Evolutionary conservation across 2,329 filamentous ascomycete species (phyloP), one percentile per base, ranked within the genome.

Genomic region (Fusarium lyarnte): DNA sequence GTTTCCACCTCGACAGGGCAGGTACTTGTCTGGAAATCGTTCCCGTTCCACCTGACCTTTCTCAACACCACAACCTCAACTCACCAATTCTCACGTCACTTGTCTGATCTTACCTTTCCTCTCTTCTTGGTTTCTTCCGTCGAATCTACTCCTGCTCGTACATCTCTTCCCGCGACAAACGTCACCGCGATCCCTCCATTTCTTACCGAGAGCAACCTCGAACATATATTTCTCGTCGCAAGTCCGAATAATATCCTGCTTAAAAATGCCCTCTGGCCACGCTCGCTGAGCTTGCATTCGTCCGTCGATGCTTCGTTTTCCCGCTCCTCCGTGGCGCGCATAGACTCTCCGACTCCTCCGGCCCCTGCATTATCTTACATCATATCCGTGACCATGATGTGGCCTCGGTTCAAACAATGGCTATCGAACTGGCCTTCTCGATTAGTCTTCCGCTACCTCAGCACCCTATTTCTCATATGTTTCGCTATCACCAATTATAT

Each of bases 401-500:
- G 74, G 75, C 74, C 66, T 70, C 67, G 71, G 54, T 70, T 75
- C 59, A 77, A 76, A 61, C 70, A 70, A 70, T 76, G 75, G 75
- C 68, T 77, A 49, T 74, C 72, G 63, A 70, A 73, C 61, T 76
- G 77, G 76, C 72, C 78, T 13, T 74, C 77, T 51, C 78, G 79
- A 58, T 69, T 78, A 33, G 70, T 76, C 43, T 59, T 81, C 51
- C 80, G 79, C 55, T 78, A 77, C 63, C 66, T 80, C 29, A 73
- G 72, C 49, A 66, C 73, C 25, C 66, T 74, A 57, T 72, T 77
- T 60, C 42, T 76, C 52, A 47, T 78, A 54, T 58, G 73, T 27
- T 74, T 80, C 55, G 60, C 78, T 46, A 63, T 79, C 65, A 73
- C 76, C 47, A 81, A 79, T 64, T 81, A 79, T 69, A 42, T 76